Conservation (phyloP, 495 filamentous ascomycete genomes). For the Xylaria grammica region DNA sequence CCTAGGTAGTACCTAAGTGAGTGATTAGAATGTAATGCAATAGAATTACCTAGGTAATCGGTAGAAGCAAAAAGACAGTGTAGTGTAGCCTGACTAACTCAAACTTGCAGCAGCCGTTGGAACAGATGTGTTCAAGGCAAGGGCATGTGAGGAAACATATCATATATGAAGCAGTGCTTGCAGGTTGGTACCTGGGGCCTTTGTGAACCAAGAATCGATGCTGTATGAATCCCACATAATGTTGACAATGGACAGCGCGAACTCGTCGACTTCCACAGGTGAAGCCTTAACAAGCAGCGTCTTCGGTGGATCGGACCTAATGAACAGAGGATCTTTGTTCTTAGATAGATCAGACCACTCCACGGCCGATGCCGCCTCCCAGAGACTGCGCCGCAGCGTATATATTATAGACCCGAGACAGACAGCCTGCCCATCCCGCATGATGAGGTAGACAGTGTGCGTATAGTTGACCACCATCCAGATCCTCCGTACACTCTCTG, state of each 20-base stretch:
- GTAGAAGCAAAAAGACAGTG: too few relatives aligned
- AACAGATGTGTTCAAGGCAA: too few relatives aligned
- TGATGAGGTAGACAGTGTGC: conserved; percentile 12
- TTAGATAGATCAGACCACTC: not conserved
- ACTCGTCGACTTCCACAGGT: not conserved
- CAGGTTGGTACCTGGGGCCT: not conserved
- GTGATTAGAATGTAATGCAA: too few relatives aligned
- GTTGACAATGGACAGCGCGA: conserved; percentile 7
- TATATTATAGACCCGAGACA: conserved; percentile 22
- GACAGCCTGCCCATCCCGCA: conserved; percentile 7
- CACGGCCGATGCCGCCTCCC: conserved; percentile 24
- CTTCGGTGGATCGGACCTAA: not conserved
- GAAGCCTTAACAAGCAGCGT: not conserved
- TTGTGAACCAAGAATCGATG: conserved; percentile 16
- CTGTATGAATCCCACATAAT: conserved; percentile 16
- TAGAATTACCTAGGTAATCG: too few relatives aligned
- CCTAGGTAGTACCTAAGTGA: too few relatives aligned
- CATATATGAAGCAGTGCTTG: not conserved
- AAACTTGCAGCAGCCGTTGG: too few relatives aligned
- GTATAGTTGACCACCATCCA: conserved; percentile 18
- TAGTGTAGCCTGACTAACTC: too few relatives aligned
- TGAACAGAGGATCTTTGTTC: conserved; percentile 16
- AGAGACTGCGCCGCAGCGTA: conserved; percentile 23
- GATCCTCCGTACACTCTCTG: conserved; percentile 48
- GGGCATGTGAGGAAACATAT: too few relatives aligned